Evolutionary conservation across 352 stramenopile species (phyloP).

Genomic region (Phytophthora foliorum): DNA sequence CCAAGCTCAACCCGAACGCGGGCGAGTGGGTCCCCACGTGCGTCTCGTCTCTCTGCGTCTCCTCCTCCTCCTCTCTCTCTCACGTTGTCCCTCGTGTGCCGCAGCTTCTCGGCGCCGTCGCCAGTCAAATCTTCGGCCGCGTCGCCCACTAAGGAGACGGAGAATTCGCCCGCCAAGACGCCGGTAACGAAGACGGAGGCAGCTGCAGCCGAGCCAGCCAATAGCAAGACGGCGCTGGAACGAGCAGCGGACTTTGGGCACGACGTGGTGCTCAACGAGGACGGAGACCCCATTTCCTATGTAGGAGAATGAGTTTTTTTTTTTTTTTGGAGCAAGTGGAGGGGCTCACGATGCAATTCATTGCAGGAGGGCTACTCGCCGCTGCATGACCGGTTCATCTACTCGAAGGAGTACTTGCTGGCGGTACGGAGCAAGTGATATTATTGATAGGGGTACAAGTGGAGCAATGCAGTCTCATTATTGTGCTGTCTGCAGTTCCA

Average conservation of each 20-base stretch:
- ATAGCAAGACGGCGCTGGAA: slow-evolving; percentile 32
- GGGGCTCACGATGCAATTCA: slow-evolving; percentile 1
- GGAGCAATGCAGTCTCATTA: neutral
- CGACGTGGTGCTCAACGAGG: slow-evolving; percentile 30
- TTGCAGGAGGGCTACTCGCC: slow-evolving; percentile 44
- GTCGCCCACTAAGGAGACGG: slow-evolving; percentile 29
- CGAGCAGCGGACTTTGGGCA: slow-evolving; percentile 21
- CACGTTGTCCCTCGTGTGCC: neutral
- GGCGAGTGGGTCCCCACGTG: slow-evolving; percentile 85
- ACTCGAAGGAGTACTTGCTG: slow-evolving; percentile 74
- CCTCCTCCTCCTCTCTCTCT: neutral
- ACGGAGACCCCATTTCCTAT: slow-evolving; percentile 45
- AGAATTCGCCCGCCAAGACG: no score
- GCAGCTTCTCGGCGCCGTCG: slow-evolving; percentile 44
- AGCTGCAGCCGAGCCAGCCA: slow-evolving; percentile 1
- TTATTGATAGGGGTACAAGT: neutral
- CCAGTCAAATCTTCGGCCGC: slow-evolving; percentile 22
- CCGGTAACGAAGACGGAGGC: neutral
- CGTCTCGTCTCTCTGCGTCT: slow-evolving; percentile 10
- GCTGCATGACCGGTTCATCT: slow-evolving; percentile 54
- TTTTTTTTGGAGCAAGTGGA: neutral
- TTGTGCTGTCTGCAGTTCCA: slow-evolving; percentile 54
- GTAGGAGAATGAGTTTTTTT: slow-evolving; percentile 23
- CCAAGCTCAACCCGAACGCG: slow-evolving; percentile 84
- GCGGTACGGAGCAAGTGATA: slow-evolving; percentile 33